Evolutionary conservation across 768 basidiomycete genomes (phyloP), one percentile per base, ranked within the genome.

Genomic region (Sarcodon sp.): DNA sequence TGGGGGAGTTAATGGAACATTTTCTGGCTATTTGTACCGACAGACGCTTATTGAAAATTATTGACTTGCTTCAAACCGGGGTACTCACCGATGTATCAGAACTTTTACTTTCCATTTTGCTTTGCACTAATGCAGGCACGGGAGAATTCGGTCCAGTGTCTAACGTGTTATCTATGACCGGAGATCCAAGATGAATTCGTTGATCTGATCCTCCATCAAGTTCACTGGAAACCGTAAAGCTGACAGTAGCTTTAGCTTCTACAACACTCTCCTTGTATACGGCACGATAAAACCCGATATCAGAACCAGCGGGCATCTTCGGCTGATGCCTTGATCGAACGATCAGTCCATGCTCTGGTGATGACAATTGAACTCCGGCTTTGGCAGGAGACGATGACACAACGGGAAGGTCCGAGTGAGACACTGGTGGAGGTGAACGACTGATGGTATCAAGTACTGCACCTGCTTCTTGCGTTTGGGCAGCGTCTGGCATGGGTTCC

Each of bases 211-310:
- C 52, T 11, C 55, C 58, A 37, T 87, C 86, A 47, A 90, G 58
- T 62, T 90, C 88, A 57, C 87, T 89, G 48, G 68, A 75, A 41
- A 90, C 83, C 43, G 80, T 85, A 65, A 91, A 91, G 52, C 75
- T 79, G 49, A 88, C 83, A 8, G 69, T 53, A 12, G 69, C 59
- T 47, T 70, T 73, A 4, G 69, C 54, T 54, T 77, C 73, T 35
- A 65, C 64, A 49, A 72, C 68, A 12, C 63, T 61, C 48, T 79
- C 75, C 35, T 77, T 70, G 33, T 71, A 70, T 6, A 76, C 76
- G 58, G 79, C 75, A 35, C 83, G 80, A 61, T 80, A 80, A 63
- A 85, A 84, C 34, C 79, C 84, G 47, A 87, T 80, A 37, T 71
- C 73, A 43, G 81, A 78, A 16, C 83, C 84, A 46, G 66, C 75